Evolutionary conservation across 139 green algal species (phyloP).

Genomic region (Diplosphaera chodatii): DNA sequence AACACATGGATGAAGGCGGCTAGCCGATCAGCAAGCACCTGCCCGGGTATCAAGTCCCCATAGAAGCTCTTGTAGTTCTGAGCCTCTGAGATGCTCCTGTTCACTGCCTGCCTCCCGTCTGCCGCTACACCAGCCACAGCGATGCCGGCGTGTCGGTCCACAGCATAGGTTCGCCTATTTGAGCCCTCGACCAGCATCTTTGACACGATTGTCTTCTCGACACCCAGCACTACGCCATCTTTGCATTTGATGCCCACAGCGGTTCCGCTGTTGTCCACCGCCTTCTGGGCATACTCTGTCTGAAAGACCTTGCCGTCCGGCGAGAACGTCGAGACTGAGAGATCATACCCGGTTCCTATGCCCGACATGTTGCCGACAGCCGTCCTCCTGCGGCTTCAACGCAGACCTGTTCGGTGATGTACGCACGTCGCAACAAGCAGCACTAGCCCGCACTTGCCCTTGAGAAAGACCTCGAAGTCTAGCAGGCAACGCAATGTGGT

Average conservation of each 20-base stretch:
- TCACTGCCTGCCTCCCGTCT: conserved; percentile 81
- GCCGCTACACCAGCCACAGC: conserved; percentile 66
- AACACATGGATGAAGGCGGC: conserved; percentile 92
- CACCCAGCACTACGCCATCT: conserved; percentile 92
- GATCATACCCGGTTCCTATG: conserved; percentile 92
- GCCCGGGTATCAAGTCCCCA: conserved; percentile 83
- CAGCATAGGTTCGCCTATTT: conserved; percentile 77
- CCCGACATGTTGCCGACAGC: conserved; percentile 72
- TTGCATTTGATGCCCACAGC: conserved; percentile 89
- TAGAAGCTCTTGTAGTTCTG: conserved; percentile 83
- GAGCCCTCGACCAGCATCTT: conserved; percentile 94
- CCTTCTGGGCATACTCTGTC: conserved; percentile 97
- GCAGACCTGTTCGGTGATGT: no score
- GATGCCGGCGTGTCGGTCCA: conserved; percentile 83
- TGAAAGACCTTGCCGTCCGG: conserved; percentile 97
- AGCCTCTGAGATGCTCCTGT: conserved; percentile 71
- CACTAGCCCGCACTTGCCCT: no score
- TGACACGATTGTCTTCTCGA: conserved; percentile 91
- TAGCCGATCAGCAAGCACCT: conserved; percentile 86
- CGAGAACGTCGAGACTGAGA: conserved; percentile 92
- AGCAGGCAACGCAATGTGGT: no score
- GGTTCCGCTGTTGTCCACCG: conserved; percentile 95
- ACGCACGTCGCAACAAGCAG: no score
- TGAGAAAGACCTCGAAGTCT: no score
- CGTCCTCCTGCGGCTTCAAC: no score